phyloP scores from a whole-genome alignment of 306 rosid species.

The apple (Malus domestica) region ASM211411v1 NC_041798.1:18138501-18139000 shows the following conservation, averaged over 20 bases:
- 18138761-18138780: not conserved
- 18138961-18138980: not conserved
- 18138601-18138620: constrained; percentile 1
- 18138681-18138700: not conserved
- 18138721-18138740: not conserved
- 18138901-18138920: not conserved
- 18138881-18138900: not conserved
- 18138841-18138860: no score
- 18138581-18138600: not conserved
- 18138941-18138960: not conserved
- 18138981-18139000: not conserved
- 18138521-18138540: not conserved
- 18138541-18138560: not conserved
- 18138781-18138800: constrained; percentile 58
- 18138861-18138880: not conserved
- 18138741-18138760: not conserved
- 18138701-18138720: not conserved
- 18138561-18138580: not conserved
- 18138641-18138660: not conserved
- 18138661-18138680: not conserved
- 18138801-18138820: constrained; percentile 74
- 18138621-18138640: not conserved
- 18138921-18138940: not conserved
- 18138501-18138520: not conserved
- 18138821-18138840: constrained; percentile 28